Conservation (phyloP, 1,284 basidiomycete genomes). For the Ceratobasidium sp. region DNA sequence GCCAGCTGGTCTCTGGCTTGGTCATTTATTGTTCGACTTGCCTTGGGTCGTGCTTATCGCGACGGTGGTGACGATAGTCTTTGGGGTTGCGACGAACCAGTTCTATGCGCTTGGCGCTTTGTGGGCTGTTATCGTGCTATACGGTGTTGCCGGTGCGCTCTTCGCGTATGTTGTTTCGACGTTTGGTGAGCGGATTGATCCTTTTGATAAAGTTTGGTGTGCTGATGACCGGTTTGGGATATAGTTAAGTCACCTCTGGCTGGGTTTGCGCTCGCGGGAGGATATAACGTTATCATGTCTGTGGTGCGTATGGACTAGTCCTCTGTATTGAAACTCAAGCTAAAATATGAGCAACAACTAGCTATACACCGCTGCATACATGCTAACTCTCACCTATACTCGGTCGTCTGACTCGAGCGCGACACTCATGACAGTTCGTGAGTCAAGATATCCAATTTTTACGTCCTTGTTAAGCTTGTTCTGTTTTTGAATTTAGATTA, state of each 20-base stretch:
- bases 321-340: background rate
- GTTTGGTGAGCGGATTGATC: constrained; percentile 54
- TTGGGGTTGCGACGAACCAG: constrained; percentile 69
- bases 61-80: constrained; percentile 73
- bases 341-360: constrained; percentile 51
- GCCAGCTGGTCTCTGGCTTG: constrained; percentile 81
- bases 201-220: too few relatives aligned
- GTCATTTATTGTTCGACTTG: constrained; percentile 81
- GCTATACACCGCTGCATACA: constrained; percentile 74
- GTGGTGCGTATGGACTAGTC: constrained; percentile 60
- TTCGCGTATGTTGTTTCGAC: constrained; percentile 78
- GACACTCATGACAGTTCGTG: constrained; percentile 73
- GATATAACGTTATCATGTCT: constrained; percentile 79
- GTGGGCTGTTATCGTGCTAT: constrained; percentile 79
- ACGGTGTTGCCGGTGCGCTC: constrained; percentile 75
- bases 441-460: constrained; percentile 49
- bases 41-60: constrained; percentile 70
- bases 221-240: background rate
- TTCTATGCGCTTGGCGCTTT: constrained; percentile 78
- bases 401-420: constrained; percentile 67
- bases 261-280: constrained; percentile 78
- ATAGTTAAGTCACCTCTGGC: constrained; percentile 72
- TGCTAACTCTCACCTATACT: constrained; percentile 78
- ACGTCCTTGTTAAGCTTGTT: constrained; percentile 6
- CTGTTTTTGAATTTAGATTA: constrained; percentile 63